Evolutionary conservation across 2,329 filamentous ascomycete species (phyloP), one percentile per base, ranked within the genome.

Genomic region (Leptographium galeiforme): DNA sequence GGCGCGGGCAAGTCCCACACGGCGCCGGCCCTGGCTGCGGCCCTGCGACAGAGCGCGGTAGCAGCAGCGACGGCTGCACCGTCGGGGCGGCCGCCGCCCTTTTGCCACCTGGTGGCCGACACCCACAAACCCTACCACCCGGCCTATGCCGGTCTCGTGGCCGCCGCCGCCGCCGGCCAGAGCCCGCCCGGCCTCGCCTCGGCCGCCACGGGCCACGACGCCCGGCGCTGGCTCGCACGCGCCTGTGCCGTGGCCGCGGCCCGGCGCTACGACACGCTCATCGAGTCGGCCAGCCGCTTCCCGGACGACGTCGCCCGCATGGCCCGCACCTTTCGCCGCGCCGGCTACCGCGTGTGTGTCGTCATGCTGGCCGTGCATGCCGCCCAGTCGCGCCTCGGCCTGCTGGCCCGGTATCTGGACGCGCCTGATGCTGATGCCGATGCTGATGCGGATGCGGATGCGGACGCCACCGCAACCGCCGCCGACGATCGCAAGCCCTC

Each of bases 71-170:
- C 38, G 10, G 2, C 56, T 48, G 16, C 45, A 8, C 6, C 25
- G 1, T 13, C 38, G 34, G 34, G 34, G 12, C 6, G 12, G 44
- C 55, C 51, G 43, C 39, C 19, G 16, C 51, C 18, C 55, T 32
- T 62, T 16, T 66, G 65, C 18, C 72, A 75, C 63, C 67, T 75
- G 57, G 69, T 75, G 53, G 71, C 72, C 52, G 72, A 75, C 65
- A 70, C 69, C 25, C 74, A 72, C 68, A 75, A 75, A 59, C 67
- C 68, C 5, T 70, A 73, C 63, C 72, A 75, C 61, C 72, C 72
- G 0, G 56, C 63, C 18, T 73, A 72, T 61, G 34, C 57, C 14
- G n/a, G 51, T 3, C 63, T 71, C 32, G 56, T 68, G 8, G 48
- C 57, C 16, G 33, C 40, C 4, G 55, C 57, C 25, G 40, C 51